Conservation (phyloP, 805 yeast genomes). For the Myxozyma lipomycoides region DNA sequence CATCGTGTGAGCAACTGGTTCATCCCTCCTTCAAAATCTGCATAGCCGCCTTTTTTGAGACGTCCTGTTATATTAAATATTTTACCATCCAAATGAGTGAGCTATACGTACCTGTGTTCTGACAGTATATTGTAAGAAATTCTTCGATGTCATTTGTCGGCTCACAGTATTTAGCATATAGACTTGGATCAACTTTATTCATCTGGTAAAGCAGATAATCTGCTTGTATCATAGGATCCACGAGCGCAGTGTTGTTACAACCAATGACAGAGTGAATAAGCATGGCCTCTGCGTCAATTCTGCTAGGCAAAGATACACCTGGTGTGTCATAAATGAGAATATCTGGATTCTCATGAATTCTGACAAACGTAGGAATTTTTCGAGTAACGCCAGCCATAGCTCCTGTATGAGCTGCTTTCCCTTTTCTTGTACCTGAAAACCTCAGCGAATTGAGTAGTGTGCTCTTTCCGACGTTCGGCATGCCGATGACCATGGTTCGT, state of each 20-base stretch:
- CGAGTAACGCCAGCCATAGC: constrained; percentile 88
- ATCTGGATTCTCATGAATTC: constrained; percentile 57
- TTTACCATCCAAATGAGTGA: too few relatives aligned
- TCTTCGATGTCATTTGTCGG: constrained; percentile 73
- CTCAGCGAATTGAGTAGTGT: constrained; percentile 76
- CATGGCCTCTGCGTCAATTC: constrained; percentile 63
- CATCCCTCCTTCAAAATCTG: constrained; percentile 60
- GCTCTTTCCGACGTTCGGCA: constrained; percentile 98
- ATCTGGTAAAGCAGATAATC: constrained; percentile 74
- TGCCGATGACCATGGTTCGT: constrained; percentile 73
- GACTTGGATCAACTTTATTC: constrained; percentile 43
- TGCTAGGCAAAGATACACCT: constrained; percentile 81
- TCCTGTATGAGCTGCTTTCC: constrained; percentile 80
- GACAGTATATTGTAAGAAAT: constrained; percentile 43
- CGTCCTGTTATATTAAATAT: constrained; percentile 31
- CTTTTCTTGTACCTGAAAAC: constrained; percentile 38
- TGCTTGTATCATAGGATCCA: constrained; percentile 82
- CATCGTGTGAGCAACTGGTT: constrained; percentile 58
- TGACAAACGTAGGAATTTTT: constrained; percentile 68
- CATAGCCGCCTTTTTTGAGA: constrained; percentile 30
- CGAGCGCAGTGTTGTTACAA: constrained; percentile 60
- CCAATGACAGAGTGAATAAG: constrained; percentile 69
- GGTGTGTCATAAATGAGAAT: constrained; percentile 84
- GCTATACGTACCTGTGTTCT: constrained; percentile 13
- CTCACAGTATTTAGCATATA: constrained; percentile 47